These are phyloP conservation scores for Clarireedia hainanense DNA, from an alignment of 2,329 filamentous ascomycete genomes.

Conservation along the genomic window DNA sequence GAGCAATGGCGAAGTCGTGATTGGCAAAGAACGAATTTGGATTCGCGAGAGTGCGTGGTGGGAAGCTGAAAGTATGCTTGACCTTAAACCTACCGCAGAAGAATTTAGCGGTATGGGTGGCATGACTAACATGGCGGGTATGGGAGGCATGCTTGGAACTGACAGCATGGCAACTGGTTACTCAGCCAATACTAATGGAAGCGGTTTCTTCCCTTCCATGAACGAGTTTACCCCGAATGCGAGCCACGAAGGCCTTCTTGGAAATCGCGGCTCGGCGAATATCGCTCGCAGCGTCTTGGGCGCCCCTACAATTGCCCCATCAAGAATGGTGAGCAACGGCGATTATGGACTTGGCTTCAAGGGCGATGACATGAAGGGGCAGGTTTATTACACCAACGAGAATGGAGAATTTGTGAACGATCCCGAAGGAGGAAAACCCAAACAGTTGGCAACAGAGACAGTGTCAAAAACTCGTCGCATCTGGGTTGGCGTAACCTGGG, in stretches of 20 bases:
- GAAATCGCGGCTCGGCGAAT: slow-evolving; percentile 18
- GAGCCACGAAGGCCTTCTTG: slow-evolving; percentile 65
- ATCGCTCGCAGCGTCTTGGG: slow-evolving; percentile 40
- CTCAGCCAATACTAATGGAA: slow-evolving; percentile 45
- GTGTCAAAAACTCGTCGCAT: slow-evolving; percentile 57
- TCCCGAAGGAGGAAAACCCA: slow-evolving; percentile 68
- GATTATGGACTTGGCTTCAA: slow-evolving; percentile 87
- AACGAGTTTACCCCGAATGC: slow-evolving; percentile 55
- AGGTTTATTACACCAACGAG: slow-evolving; percentile 66
- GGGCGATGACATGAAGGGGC: slow-evolving; percentile 68
- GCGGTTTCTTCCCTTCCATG: slow-evolving; percentile 63
- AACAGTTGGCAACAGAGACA: slow-evolving; percentile 63
- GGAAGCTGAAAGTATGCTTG: slow-evolving; percentile 95
- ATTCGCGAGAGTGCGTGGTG: slow-evolving; percentile 93
- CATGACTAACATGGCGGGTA: neutral
- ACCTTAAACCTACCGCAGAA: slow-evolving; percentile 53
- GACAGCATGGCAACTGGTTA: slow-evolving; percentile 66
- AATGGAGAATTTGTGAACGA: slow-evolving; percentile 64
- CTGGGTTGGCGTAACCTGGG: slow-evolving; percentile 82
- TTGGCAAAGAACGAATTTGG: slow-evolving; percentile 90
- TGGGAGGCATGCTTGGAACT: slow-evolving; percentile 40
- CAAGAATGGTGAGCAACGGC: slow-evolving; percentile 52
- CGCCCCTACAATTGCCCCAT: slow-evolving; percentile 54
- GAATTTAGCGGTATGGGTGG: slow-evolving; percentile 12
- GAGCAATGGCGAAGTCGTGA: slow-evolving; percentile 94